phyloP scores from a whole-genome alignment of 257 asterid species.

The Solanum rostratum region DNA sequence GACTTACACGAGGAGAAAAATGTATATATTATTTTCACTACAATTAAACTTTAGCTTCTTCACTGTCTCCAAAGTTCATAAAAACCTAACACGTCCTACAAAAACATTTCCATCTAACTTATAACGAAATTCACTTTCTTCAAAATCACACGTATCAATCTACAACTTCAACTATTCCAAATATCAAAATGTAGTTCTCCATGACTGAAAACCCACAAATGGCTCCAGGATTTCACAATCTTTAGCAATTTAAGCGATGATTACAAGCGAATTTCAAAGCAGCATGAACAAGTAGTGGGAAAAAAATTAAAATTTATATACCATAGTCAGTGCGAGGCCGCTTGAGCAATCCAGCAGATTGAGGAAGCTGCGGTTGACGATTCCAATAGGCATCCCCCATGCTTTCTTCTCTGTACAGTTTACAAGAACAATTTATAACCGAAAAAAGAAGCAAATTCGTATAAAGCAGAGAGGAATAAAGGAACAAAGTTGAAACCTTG shows the following conservation, averaged over 20 bases:
- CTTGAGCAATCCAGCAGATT: constrained; percentile 22
- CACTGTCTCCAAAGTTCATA: background rate
- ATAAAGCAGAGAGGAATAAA: background rate
- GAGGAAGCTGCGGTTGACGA: constrained; percentile 17
- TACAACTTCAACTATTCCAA: background rate
- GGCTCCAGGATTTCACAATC: background rate
- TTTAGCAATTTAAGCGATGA: background rate
- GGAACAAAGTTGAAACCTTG: background rate
- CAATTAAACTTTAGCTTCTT: background rate
- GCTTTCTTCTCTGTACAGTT: constrained; percentile 6
- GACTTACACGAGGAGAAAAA: background rate
- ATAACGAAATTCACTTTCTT: background rate
- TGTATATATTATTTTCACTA: background rate
- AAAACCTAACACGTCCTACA: background rate
- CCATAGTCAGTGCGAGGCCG: constrained; percentile 40
- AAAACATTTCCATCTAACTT: background rate
- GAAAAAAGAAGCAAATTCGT: background rate
- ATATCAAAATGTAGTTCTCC: background rate
- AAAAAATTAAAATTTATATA: background rate
- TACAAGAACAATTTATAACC: background rate
- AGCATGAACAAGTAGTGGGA: background rate
- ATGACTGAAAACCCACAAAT: background rate
- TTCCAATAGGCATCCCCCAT: constrained; percentile 43
- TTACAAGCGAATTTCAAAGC: background rate
- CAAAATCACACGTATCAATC: background rate